A percentile compares a stretch with the other conserved stretches of the same genome.
phyloP scores from a whole-genome alignment of 2,329 filamentous ascomycete genomes.

The Elsinoe batatas region DNA sequence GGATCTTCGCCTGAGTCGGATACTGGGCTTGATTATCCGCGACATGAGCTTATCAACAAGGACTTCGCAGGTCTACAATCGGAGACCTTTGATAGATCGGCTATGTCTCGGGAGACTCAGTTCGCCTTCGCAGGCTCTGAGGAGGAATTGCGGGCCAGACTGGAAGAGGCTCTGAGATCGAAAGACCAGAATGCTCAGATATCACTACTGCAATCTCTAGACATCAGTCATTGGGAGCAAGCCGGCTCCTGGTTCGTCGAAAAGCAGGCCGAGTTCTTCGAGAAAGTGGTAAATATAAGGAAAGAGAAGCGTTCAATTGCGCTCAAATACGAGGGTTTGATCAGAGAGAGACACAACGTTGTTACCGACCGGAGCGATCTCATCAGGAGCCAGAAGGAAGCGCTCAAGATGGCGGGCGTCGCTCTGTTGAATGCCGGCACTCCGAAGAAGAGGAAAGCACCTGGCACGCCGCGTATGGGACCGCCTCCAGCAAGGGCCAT shows the following conservation, averaged over 20 bases:
- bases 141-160: conserved; percentile 19
- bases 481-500: too few relatives aligned
- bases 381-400: conserved; percentile 32
- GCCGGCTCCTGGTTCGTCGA: conserved; percentile 52
- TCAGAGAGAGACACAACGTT: conserved; percentile 43
- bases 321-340: conserved; percentile 46
- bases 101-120: neutral
- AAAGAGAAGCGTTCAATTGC: conserved; percentile 45
- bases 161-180: conserved; percentile 13
- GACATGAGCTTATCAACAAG: too few relatives aligned
- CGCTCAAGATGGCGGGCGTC: conserved; percentile 46
- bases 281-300: conserved; percentile 43
- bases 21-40: too few relatives aligned
- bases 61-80: too few relatives aligned
- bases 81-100: too few relatives aligned
- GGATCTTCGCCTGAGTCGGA: too few relatives aligned
- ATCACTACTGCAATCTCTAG: conserved; percentile 43
- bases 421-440: conserved; percentile 40
- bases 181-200: conserved; percentile 30
- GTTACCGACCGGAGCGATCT: conserved; percentile 41
- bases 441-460: conserved; percentile 25
- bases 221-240: conserved; percentile 50
- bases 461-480: too few relatives aligned
- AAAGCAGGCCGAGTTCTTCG: conserved; percentile 42
- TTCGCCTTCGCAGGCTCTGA: conserved; percentile 14